phyloP scores from a whole-genome alignment of 2,329 filamentous ascomycete species.

The Aureobasidium sp. region DNA sequence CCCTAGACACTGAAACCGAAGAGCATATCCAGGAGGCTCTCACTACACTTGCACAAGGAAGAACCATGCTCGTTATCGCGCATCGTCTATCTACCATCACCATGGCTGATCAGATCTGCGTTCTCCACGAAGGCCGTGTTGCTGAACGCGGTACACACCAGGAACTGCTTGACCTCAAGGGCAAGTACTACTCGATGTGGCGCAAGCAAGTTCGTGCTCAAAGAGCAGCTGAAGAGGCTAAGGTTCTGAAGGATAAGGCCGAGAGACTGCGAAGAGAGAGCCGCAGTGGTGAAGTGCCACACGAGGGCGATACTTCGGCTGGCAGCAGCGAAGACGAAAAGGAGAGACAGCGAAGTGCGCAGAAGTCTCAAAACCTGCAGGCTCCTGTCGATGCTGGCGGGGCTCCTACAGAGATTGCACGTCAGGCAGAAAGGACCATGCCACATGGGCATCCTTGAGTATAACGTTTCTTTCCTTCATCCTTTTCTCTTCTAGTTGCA shows the following conservation, averaged over 20 bases:
- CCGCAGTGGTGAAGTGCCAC: constrained; percentile 17
- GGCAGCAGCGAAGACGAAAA: constrained; percentile 29
- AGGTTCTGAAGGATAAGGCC: constrained; percentile 41
- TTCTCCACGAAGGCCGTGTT: constrained; percentile 44
- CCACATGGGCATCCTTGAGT: constrained; percentile 17
- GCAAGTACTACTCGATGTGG: constrained; percentile 43
- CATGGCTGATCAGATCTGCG: constrained; percentile 48
- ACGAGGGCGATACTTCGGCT: constrained; percentile 28
- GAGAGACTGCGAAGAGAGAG: constrained; percentile 40
- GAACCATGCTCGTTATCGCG: constrained; percentile 93
- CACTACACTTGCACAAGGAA: constrained; percentile 68
- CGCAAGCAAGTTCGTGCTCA: constrained; percentile 44
- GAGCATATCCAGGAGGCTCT: constrained; percentile 87
- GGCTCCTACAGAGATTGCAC: constrained; percentile 7
- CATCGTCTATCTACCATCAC: constrained; percentile 54
- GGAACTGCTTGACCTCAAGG: constrained; percentile 39
- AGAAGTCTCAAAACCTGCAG: constrained; percentile 12
- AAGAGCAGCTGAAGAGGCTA: constrained; percentile 41
- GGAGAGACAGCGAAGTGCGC: constrained; percentile 10
- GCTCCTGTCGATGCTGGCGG: constrained; percentile 10
- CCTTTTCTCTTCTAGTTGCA: background rate
- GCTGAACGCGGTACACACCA: constrained; percentile 44
- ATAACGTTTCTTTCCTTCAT: background rate
- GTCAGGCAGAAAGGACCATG: constrained; percentile 13
- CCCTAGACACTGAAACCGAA: constrained; percentile 84